These are phyloP conservation scores for Mortierella sp. DNA, from an alignment of 371 early-diverging fungal species.

Conservation along the genomic window DNA sequence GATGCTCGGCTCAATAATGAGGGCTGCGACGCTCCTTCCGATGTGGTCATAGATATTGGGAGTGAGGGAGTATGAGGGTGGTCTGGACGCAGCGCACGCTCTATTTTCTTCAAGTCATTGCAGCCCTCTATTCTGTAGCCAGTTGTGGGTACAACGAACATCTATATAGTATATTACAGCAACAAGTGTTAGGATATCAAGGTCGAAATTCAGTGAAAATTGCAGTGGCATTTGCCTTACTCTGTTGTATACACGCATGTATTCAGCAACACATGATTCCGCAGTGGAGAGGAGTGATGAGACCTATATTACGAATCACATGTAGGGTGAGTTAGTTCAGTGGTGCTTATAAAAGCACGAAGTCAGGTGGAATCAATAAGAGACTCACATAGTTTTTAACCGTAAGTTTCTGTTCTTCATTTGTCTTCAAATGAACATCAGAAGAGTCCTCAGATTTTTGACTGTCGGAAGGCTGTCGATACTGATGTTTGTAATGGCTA, in stretches of 20 bases:
- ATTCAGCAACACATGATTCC: conserved; percentile 23
- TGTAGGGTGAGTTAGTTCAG: background rate
- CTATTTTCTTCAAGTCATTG: conserved; percentile 35
- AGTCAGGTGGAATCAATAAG: background rate
- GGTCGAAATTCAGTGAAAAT: background rate
- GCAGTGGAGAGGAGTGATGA: conserved; percentile 10
- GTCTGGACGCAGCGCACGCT: conserved; percentile 12
- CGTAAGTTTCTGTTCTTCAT: conserved; percentile 7
- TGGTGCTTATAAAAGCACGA: background rate
- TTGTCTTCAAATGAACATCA: background rate
- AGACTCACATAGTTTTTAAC: conserved; percentile 33
- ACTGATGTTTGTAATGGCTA: conserved; percentile 15
- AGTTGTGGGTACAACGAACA: conserved; percentile 35
- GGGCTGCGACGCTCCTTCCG: conserved; percentile 1
- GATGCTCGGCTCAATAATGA: conserved; percentile 22
- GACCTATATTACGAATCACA: conserved; percentile 15
- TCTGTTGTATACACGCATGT: conserved; percentile 23
- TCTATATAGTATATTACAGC: conserved; percentile 5
- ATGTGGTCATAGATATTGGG: background rate
- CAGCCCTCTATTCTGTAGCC: conserved; percentile 45
- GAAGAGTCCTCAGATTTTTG: background rate
- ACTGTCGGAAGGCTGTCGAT: conserved; percentile 5
- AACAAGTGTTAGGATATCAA: background rate
- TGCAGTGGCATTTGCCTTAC: conserved; percentile 16
- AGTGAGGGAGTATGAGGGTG: background rate